Base-by-base conservation (phyloP, 2,329 filamentous ascomycete species). In the Venturia carpophila region DNA sequence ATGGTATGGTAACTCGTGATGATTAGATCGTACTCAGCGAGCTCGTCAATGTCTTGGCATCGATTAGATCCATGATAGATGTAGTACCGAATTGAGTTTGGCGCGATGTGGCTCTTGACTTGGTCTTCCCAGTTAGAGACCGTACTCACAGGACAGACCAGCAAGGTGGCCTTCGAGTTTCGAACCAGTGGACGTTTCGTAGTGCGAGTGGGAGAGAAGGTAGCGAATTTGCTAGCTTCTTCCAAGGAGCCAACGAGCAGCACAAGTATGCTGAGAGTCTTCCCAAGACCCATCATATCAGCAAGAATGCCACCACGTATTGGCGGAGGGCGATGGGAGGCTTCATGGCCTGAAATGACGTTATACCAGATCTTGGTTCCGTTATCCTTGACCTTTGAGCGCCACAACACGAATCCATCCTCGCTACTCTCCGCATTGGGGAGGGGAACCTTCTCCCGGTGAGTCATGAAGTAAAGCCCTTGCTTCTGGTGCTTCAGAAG, bases 1-100 rank as follows among this genome's bases (percentile, higher is more conserved):
- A 90, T 87, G 0, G 91, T 95, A 47, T 90, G 89, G 73, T 97
- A 99, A 0, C 94, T 97, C 0, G 94, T 97, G 66, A 99, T 88
- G 49, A 99, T 86, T 9, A 97, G 77, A 72, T 97, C 92, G 70
- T 87, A 91, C 42, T 86, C 78, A 0, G 87, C 83, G 19, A 99
- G 83, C 69, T 85, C 83, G 10, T 69, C 67, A 65, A 82, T 77
- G 67, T 84, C 80, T 65, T 75, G 89, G 68, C 84, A 87, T 7
- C 94, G 85, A 69, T 86, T 87, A 0, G 85, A 80, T 2, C 94
- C 94, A 73, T 99, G 94, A 69, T 97, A 97, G 64, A 94, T 84
- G 73, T 94, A 91, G 71, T 86, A 91, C 0, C 79, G 87, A 21
- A 97, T 73, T 9, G 83, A 78, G 0, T 80, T 82, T 0, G 84